These are phyloP conservation scores for Penicillium decumbens DNA, from an alignment of 2,329 filamentous ascomycete genomes.

Conservation along the genomic window DNA sequence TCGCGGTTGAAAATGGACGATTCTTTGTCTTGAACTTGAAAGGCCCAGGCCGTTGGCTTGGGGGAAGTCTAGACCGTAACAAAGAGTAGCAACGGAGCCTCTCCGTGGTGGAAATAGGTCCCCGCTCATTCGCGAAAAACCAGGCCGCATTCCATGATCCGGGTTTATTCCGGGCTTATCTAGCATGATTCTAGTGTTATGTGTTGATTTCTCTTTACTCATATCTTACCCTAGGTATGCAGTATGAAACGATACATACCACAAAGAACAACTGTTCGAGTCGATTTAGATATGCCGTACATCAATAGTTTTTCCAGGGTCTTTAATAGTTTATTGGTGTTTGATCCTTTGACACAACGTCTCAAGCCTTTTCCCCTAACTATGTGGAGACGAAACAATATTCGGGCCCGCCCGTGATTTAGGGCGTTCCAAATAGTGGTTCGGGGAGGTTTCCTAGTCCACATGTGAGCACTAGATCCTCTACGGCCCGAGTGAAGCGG, in stretches of 20 bases:
- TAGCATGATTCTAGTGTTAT: background rate
- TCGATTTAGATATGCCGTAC: background rate
- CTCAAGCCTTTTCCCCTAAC: background rate
- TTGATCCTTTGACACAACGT: background rate
- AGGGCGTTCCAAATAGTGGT: background rate
- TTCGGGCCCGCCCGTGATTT: background rate
- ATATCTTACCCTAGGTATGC: background rate
- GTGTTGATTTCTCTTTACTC: background rate
- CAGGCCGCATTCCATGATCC: conserved; percentile 4
- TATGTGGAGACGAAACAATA: background rate
- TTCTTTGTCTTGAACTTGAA: background rate
- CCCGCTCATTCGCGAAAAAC: conserved; percentile 15
- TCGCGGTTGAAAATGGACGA: background rate
- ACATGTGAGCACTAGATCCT: background rate
- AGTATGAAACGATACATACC: background rate
- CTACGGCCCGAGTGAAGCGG: background rate
- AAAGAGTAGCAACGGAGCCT: conserved; percentile 1
- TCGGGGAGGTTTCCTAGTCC: background rate
- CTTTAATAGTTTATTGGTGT: background rate
- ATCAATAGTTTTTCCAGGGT: background rate
- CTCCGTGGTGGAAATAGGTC: conserved; percentile 3
- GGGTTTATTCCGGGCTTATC: background rate
- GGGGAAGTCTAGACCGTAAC: background rate
- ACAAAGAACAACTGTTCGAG: background rate
- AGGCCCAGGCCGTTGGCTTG: background rate